Evolutionary conservation across 768 basidiomycete genomes (phyloP), one percentile per base, ranked within the genome.

Genomic region (Psilocybe tampanensis): DNA sequence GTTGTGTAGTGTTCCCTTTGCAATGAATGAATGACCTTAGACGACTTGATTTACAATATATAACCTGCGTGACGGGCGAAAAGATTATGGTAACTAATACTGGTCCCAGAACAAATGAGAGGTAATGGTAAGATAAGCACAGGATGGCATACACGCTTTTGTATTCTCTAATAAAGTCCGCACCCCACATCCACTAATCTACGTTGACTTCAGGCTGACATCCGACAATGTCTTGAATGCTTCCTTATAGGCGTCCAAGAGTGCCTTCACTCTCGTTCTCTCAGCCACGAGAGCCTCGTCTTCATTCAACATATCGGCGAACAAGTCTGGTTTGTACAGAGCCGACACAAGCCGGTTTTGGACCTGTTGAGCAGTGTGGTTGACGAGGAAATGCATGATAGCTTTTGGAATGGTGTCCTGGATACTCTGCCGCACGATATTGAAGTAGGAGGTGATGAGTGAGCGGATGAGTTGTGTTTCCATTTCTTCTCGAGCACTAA

Each of bases 341-440:
- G 89, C 80, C 29, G 95, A 85, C n/a, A 99, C 97, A 29, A 99
- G 80, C 19, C 97, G 86, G 70, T 97, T 97, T 74, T 98, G 97
- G 22, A 99, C 94, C 17, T 94, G 91, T 69, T 98, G 91, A 44
- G 94, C 89, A n/a, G 95, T 95, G 68, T 92, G 83, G 74, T 97
- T 98, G 68, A 99, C 96, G 60, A 98, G 83, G 64, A 95, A 85
- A 76, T 98, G 96, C 96, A 98, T 98, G 76, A 97, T 90, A 19
- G 95, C 94, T 74, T 99, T 99, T 32, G 97, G 97, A 18, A 99
- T 85, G 54, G 98, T 81, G 71, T 99, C 97, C 63, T 98, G 94
- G 60, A 99, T 97, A 68, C 89, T 93, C 72, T 98, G 95, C 42
- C 97, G 89, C 21, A 95, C 91, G 68, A 99, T 98, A 57, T 85